phyloP scores from a whole-genome alignment of 805 yeast species.

The Metschnikowia proteae region DNA sequence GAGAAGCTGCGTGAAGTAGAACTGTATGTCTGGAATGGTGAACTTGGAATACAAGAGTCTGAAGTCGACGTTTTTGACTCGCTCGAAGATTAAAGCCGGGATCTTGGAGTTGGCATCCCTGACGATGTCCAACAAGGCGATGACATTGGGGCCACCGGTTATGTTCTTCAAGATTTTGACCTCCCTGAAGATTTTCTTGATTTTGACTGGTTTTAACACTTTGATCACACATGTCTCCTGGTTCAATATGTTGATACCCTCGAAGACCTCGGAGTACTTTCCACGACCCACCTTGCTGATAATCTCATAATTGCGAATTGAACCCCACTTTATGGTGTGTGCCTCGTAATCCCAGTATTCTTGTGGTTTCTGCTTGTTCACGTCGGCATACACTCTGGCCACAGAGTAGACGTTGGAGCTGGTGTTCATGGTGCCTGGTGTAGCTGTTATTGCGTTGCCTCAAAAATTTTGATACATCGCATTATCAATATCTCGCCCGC shows the following conservation, averaged over 20 bases:
- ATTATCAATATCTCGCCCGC: slow-evolving; percentile 9
- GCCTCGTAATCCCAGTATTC: slow-evolving; percentile 88
- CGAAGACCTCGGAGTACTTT: slow-evolving; percentile 92
- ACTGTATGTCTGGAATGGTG: slow-evolving; percentile 70
- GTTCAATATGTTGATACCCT: slow-evolving; percentile 67
- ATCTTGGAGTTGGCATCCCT: slow-evolving; percentile 75
- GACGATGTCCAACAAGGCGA: slow-evolving; percentile 75
- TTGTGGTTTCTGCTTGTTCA: slow-evolving; percentile 60
- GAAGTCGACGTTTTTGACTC: slow-evolving; percentile 78
- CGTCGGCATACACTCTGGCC: slow-evolving; percentile 69
- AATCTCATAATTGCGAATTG: slow-evolving; percentile 61
- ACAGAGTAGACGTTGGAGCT: slow-evolving; percentile 23
- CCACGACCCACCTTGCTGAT: slow-evolving; percentile 86
- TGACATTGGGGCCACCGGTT: slow-evolving; percentile 79
- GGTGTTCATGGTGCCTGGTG: slow-evolving; percentile 7
- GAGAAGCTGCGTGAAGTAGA: slow-evolving; percentile 75
- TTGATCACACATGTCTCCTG: slow-evolving; percentile 73
- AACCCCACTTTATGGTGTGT: slow-evolving; percentile 41
- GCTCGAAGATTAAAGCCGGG: slow-evolving; percentile 85
- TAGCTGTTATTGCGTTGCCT: slow-evolving; percentile 4
- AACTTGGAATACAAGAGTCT: slow-evolving; percentile 77
- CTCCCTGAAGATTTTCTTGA: slow-evolving; percentile 87
- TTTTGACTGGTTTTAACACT: slow-evolving; percentile 87
- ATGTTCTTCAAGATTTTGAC: slow-evolving; percentile 82
- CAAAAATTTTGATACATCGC: slow-evolving; percentile 13